Percentiles rank a stretch among this genome's conserved stretches.
Conservation (phyloP, 345 rosid species). For the Erucastrum elatum region DNA sequence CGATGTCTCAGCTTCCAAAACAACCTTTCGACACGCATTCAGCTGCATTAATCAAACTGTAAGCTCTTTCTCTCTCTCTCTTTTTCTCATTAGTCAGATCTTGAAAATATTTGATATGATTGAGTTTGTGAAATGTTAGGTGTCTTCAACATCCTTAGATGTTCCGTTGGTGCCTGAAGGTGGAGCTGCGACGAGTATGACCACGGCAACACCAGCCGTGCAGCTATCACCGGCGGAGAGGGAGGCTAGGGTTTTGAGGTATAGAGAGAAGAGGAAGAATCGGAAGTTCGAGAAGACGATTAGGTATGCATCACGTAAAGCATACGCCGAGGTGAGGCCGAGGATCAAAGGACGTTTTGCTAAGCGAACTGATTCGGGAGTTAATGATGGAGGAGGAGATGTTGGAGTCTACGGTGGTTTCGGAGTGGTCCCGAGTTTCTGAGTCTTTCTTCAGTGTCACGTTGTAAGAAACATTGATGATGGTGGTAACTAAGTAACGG, state of each 20-base stretch:
- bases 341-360: slow-evolving; percentile 89
- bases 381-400: slow-evolving; percentile 35
- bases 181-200: slow-evolving; percentile 42
- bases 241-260: slow-evolving; percentile 90
- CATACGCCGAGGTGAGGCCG: slow-evolving; percentile 85
- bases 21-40: slow-evolving; percentile 38
- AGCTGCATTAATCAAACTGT: slow-evolving; percentile 61
- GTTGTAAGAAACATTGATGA: background rate
- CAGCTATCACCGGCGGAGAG: slow-evolving; percentile 76
- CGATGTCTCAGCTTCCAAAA: slow-evolving; percentile 54
- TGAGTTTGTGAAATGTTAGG: slow-evolving; percentile 37
- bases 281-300: slow-evolving; percentile 92
- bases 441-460: background rate
- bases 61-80: background rate
- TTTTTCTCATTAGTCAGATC: background rate
- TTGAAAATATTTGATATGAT: background rate
- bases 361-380: slow-evolving; percentile 49
- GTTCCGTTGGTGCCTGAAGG: slow-evolving; percentile 79
- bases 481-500: background rate
- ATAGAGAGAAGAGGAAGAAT: slow-evolving; percentile 92
- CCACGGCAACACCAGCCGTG: slow-evolving; percentile 39
- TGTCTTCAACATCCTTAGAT: slow-evolving; percentile 71
- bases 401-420: slow-evolving; percentile 49
- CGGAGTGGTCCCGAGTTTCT: slow-evolving; percentile 64
- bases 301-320: slow-evolving; percentile 83